Percentiles rank a stretch among this genome's conserved stretches.
phyloP scores from a whole-genome alignment of 2,329 filamentous ascomycete species.

The Verticillium albo-atrum region DNA sequence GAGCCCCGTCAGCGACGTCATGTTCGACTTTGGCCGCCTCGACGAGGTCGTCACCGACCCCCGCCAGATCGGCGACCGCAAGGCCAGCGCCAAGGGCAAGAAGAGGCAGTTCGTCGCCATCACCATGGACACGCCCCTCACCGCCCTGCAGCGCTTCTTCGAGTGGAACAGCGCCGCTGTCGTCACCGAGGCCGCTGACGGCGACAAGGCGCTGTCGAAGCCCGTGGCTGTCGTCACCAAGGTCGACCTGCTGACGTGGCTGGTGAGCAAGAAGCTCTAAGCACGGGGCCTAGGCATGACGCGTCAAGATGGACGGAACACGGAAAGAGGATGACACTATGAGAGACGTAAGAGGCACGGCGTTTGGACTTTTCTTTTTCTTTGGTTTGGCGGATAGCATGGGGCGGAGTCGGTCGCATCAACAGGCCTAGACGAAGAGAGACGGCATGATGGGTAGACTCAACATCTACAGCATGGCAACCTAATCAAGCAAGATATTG shows the following conservation, averaged over 20 bases:
- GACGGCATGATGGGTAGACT: constrained; percentile 26
- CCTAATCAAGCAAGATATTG: not conserved
- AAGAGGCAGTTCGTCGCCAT: constrained; percentile 87
- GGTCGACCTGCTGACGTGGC: constrained; percentile 89
- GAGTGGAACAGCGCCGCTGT: constrained; percentile 98
- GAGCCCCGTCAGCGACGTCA: constrained; percentile 77
- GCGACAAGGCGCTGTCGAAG: constrained; percentile 57
- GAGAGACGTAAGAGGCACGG: not conserved
- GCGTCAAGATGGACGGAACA: too few relatives aligned
- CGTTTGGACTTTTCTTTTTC: not conserved
- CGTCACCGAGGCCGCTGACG: constrained; percentile 71
- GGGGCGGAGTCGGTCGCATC: constrained; percentile 12
- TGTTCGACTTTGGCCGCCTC: constrained; percentile 92
- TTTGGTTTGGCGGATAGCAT: constrained; percentile 4
- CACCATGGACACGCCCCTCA: constrained; percentile 81
- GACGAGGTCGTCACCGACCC: constrained; percentile 90
- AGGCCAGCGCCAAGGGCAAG: constrained; percentile 27
- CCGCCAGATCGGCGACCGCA: constrained; percentile 50
- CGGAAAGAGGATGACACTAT: not conserved
- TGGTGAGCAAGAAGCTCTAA: constrained; percentile 61
- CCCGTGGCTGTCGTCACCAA: constrained; percentile 92
- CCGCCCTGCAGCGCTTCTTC: constrained; percentile 83
- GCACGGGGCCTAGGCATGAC: not conserved
- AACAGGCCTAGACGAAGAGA: constrained; percentile 10
- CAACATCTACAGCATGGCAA: constrained; percentile 30